phyloP scores from a whole-genome alignment of 2,329 filamentous ascomycete species.

The Neofusicoccum kwambonambiense region DNA sequence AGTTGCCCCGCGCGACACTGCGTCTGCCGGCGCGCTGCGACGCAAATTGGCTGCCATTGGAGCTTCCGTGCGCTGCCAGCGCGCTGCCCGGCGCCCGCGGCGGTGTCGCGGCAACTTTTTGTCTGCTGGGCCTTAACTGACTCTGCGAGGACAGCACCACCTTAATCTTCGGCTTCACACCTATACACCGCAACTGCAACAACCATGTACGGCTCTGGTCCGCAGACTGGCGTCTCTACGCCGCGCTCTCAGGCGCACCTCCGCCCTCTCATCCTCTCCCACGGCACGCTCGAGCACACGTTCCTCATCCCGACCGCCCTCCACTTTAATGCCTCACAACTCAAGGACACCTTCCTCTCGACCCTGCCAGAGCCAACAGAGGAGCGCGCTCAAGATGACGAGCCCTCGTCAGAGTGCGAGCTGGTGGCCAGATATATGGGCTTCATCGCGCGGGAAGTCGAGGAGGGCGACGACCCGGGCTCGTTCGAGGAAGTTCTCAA shows the following conservation, averaged over 20 bases:
- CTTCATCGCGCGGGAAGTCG: constrained; percentile 83
- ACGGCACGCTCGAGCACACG: constrained; percentile 93
- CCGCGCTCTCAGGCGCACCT: constrained; percentile 91
- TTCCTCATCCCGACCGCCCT: constrained; percentile 93
- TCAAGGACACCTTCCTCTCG: constrained; percentile 85
- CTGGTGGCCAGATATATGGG: constrained; percentile 92
- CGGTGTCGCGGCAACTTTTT: background rate
- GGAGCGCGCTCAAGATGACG: constrained; percentile 95
- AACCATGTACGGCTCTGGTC: constrained; percentile 82
- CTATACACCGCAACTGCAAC: constrained; percentile 22
- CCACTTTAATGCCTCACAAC: constrained; percentile 92
- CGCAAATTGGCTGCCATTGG: background rate
- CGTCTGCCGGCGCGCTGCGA: background rate
- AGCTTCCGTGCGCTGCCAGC: background rate
- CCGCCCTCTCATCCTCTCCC: constrained; percentile 83
- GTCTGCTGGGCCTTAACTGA: constrained; percentile 1
- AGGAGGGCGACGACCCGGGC: constrained; percentile 88
- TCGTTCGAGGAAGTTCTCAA: constrained; percentile 92
- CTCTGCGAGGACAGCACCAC: background rate
- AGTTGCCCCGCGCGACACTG: background rate
- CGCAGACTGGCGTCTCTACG: constrained; percentile 95
- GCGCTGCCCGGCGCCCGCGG: background rate
- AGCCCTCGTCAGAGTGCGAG: constrained; percentile 93
- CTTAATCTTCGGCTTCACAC: constrained; percentile 17
- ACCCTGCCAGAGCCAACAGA: constrained; percentile 89